phyloP scores from a whole-genome alignment of 371 early-diverging fungal species.

The Chytridium lagenaria region DNA sequence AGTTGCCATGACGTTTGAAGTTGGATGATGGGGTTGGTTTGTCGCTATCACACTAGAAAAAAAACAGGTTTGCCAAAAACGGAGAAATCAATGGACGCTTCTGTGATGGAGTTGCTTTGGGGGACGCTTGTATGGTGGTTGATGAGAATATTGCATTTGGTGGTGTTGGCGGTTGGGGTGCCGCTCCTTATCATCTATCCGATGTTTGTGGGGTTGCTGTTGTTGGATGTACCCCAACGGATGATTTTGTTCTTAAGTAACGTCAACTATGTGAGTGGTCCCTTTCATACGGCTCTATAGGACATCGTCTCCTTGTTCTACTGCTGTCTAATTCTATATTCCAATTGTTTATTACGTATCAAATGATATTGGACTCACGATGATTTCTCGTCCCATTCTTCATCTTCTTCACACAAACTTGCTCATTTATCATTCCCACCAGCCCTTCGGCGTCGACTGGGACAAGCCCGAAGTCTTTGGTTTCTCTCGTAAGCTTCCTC shows the following conservation, averaged over 20 bases:
- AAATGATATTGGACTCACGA: no score
- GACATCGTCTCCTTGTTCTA: no score
- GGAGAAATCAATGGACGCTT: no score
- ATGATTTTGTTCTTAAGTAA: slow-evolving; percentile 29
- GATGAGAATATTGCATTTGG: slow-evolving; percentile 10
- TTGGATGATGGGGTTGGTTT: no score
- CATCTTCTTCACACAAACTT: no score
- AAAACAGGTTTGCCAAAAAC: no score
- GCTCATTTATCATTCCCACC: neutral
- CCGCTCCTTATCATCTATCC: slow-evolving; percentile 40
- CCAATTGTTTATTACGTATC: no score
- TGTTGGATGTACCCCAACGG: slow-evolving; percentile 27
- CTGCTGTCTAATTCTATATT: no score
- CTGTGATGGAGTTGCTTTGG: no score
- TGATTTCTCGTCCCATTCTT: no score
- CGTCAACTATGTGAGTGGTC: slow-evolving; percentile 33
- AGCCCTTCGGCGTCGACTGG: slow-evolving; percentile 36
- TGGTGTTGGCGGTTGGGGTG: slow-evolving; percentile 22
- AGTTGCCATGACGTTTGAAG: neutral
- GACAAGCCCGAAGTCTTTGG: slow-evolving; percentile 38
- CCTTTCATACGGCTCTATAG: no score
- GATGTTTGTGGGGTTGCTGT: slow-evolving; percentile 27
- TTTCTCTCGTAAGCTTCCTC: slow-evolving; percentile 31
- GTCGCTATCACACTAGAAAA: no score
- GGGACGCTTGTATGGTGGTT: neutral